These are phyloP conservation scores for Solanum acaule DNA, from an alignment of 257 asterid genomes.

Conservation along the genomic window DNA sequence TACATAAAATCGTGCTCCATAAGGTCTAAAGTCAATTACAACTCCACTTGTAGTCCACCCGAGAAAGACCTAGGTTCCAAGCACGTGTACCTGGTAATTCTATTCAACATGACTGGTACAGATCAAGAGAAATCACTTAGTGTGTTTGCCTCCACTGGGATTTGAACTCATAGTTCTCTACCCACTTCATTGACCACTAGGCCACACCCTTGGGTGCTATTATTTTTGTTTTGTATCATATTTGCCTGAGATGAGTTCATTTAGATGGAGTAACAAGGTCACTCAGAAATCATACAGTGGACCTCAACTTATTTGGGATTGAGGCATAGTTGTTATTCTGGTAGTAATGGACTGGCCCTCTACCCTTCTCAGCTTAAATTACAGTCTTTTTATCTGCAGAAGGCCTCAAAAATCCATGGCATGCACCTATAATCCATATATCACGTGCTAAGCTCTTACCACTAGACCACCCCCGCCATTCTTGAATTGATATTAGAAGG, in stretches of 20 bases:
- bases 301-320: not conserved
- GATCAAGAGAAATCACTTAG: too few species aligned
- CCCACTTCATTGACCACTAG: not conserved
- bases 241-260: not conserved
- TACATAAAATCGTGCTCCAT: not conserved
- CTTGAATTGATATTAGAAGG: not conserved
- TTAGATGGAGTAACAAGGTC: not conserved
- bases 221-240: not conserved
- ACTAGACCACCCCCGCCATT: not conserved
- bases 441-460: not conserved
- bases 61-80: not conserved
- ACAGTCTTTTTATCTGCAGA: not conserved
- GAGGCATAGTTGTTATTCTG: too few species aligned
- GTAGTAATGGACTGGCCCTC: too few species aligned
- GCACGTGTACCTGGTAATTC: not conserved
- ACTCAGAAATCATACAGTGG: not conserved
- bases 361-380: too few species aligned
- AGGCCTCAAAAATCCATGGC: not conserved
- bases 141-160: too few species aligned
- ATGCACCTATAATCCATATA: not conserved
- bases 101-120: too few species aligned
- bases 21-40: not conserved
- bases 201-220: not conserved
- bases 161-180: not conserved
- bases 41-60: not conserved